phyloP scores from a whole-genome alignment of 345 rosid genomes.

The Cardamine resedifolia region DNA sequence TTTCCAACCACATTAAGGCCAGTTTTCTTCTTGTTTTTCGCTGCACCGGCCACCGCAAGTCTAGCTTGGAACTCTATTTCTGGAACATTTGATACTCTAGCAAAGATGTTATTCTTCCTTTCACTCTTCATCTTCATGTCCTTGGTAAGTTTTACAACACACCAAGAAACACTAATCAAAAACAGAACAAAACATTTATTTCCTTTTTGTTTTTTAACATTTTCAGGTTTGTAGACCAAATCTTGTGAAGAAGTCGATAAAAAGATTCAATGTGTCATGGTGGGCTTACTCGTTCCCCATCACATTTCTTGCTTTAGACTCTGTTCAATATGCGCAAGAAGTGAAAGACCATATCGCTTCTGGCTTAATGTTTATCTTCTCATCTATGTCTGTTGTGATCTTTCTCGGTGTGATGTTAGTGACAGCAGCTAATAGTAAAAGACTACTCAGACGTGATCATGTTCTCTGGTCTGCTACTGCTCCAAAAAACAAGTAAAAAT shows the following conservation, averaged over 20 bases:
- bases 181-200: neutral
- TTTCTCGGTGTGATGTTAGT: constrained; percentile 52
- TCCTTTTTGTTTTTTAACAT: neutral
- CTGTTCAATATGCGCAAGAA: constrained; percentile 55
- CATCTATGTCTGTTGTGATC: constrained; percentile 49
- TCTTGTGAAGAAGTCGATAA: constrained; percentile 63
- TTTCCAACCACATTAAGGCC: constrained; percentile 53
- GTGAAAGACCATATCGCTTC: constrained; percentile 40
- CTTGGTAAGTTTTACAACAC: constrained; percentile 41
- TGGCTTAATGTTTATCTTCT: constrained; percentile 43
- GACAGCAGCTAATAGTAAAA: constrained; percentile 43
- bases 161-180: neutral
- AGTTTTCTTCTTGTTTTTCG: constrained; percentile 64
- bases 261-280: constrained; percentile 67
- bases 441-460: constrained; percentile 44
- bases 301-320: constrained; percentile 59
- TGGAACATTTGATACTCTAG: constrained; percentile 47
- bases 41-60: constrained; percentile 64
- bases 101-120: constrained; percentile 62
- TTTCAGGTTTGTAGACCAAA: constrained; percentile 59
- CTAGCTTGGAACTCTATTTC: constrained; percentile 64
- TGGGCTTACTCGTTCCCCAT: constrained; percentile 65
- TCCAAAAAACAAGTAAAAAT: constrained; percentile 21
- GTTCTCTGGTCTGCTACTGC: constrained; percentile 31
- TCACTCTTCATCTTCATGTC: constrained; percentile 59